Conservation (phyloP, 2,329 filamentous ascomycete species). For the Trichoderma pleuroti region DNA sequence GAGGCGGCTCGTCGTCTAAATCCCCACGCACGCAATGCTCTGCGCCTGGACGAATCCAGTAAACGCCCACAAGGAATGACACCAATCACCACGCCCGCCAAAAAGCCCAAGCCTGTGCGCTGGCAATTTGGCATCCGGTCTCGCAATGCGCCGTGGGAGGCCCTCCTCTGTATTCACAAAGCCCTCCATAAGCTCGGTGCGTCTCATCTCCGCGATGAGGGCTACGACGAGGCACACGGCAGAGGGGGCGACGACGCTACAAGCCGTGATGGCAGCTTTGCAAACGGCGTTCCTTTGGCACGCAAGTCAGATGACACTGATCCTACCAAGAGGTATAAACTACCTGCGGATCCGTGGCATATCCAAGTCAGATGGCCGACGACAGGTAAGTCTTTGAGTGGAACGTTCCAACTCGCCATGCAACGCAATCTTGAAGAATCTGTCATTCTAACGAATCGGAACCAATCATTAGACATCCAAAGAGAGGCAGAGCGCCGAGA, state of each 20-base stretch:
- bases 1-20: slow-evolving; percentile 78
- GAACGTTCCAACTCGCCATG: background rate
- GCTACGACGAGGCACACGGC: slow-evolving; percentile 48
- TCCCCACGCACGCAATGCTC: slow-evolving; percentile 72
- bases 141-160: slow-evolving; percentile 89
- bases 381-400: slow-evolving; percentile 58
- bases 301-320: slow-evolving; percentile 44
- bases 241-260: slow-evolving; percentile 37
- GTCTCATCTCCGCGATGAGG: slow-evolving; percentile 73
- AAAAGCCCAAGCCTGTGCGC: slow-evolving; percentile 76
- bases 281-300: slow-evolving; percentile 33
- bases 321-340: slow-evolving; percentile 63
- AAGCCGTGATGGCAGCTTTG: slow-evolving; percentile 41
- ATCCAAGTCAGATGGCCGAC: slow-evolving; percentile 88
- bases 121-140: slow-evolving; percentile 99
- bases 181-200: slow-evolving; percentile 84
- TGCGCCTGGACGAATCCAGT: slow-evolving; percentile 63
- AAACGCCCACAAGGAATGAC: slow-evolving; percentile 61
- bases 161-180: slow-evolving; percentile 91
- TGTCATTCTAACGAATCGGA: background rate
- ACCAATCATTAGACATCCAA: slow-evolving; percentile 1
- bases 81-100: slow-evolving; percentile 54
- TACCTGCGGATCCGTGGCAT: slow-evolving; percentile 94
- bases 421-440: background rate
- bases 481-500: background rate